phyloP scores from a whole-genome alignment of 2,329 filamentous ascomycete species.

The Penicillium sp. region DNA sequence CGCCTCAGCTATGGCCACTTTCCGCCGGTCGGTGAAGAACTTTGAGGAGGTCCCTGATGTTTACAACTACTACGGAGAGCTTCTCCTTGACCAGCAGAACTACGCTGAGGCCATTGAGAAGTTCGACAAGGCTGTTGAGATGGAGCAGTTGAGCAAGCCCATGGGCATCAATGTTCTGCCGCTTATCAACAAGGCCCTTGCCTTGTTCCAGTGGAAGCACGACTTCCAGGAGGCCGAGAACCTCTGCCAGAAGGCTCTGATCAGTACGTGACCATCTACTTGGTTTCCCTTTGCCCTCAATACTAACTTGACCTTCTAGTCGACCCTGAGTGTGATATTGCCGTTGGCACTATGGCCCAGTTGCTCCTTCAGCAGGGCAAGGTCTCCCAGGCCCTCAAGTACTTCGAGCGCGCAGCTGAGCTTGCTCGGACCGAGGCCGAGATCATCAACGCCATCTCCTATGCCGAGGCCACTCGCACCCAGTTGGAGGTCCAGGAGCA shows the following conservation, averaged over 20 bases:
- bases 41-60: constrained; percentile 95
- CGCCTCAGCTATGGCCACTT: constrained; percentile 96
- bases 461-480: constrained; percentile 93
- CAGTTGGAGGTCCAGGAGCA: constrained; percentile 90
- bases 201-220: constrained; percentile 97
- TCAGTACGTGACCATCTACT: constrained; percentile 66
- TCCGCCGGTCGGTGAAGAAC: constrained; percentile 96
- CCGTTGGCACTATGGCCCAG: constrained; percentile 97
- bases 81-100: constrained; percentile 94
- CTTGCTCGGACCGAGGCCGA: constrained; percentile 92
- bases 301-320: constrained; percentile 55
- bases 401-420: constrained; percentile 95
- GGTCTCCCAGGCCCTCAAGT: constrained; percentile 89
- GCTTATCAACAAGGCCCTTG: constrained; percentile 96
- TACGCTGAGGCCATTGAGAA: constrained; percentile 95
- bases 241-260: constrained; percentile 94
- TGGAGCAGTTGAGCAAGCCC: constrained; percentile 93
- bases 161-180: constrained; percentile 97
- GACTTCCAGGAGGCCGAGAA: constrained; percentile 94
- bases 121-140: constrained; percentile 97
- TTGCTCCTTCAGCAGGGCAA: constrained; percentile 96
- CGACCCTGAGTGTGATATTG: constrained; percentile 97
- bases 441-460: constrained; percentile 93
- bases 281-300: neutral
- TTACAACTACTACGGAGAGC: constrained; percentile 99